These are phyloP conservation scores for Pleurotus ostreatus DNA, from an alignment of 768 basidiomycete genomes.

Conservation along the genomic window DNA sequence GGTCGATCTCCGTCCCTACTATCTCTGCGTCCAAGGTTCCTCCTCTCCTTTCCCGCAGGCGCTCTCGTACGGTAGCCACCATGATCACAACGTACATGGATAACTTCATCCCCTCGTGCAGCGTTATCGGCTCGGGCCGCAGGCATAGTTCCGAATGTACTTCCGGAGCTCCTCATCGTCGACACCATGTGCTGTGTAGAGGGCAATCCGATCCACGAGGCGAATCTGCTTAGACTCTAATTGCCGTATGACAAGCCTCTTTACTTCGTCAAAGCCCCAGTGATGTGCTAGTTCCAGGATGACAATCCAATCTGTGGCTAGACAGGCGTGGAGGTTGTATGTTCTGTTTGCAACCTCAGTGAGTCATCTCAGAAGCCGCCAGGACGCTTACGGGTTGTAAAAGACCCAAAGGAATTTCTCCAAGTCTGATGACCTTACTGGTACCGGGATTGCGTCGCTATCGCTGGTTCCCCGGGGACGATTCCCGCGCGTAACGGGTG, in stretches of 20 bases:
- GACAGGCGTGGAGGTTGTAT: conserved; percentile 52
- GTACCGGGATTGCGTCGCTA: conserved; percentile 34
- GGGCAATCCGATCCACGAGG: conserved; percentile 47
- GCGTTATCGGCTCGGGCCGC: conserved; percentile 44
- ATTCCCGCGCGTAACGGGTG: conserved; percentile 26
- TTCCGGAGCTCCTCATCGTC: conserved; percentile 45
- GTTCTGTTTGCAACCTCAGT: conserved; percentile 26
- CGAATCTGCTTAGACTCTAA: conserved; percentile 36
- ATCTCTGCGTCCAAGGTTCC: conserved; percentile 18
- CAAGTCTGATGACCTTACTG: conserved; percentile 35
- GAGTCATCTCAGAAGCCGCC: background rate
- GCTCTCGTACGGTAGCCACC: conserved; percentile 49
- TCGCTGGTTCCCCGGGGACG: conserved; percentile 34
- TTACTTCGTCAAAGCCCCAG: conserved; percentile 55
- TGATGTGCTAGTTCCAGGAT: conserved; percentile 50
- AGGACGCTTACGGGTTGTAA: conserved; percentile 44
- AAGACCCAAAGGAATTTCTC: conserved; percentile 49
- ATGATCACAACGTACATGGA: conserved; percentile 48
- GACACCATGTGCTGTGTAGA: conserved; percentile 38
- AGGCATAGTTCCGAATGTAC: conserved; percentile 47
- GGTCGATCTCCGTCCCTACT: conserved; percentile 13
- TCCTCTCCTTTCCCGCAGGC: conserved; percentile 24
- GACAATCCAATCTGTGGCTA: conserved; percentile 45
- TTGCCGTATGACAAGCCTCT: conserved; percentile 48
- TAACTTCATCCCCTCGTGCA: conserved; percentile 53